Conservation (phyloP, 139 green algal genomes). For the Volvox africanus region DNA sequence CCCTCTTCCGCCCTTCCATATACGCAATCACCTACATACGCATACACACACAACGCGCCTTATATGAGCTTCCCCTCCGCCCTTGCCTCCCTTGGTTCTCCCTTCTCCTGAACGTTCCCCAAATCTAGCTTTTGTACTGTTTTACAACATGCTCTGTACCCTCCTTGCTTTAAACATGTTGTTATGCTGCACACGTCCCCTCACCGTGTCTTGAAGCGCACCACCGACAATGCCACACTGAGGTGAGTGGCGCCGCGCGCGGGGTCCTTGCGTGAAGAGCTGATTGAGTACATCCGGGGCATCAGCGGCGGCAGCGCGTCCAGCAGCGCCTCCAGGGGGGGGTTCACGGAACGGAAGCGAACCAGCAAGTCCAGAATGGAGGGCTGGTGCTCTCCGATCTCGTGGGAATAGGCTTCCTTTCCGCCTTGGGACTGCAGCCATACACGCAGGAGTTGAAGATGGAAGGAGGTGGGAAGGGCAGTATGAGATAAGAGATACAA, state of each 20-base stretch:
- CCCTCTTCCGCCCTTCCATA: too few species aligned
- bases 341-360: conserved; percentile 81
- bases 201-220: conserved; percentile 74
- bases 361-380: conserved; percentile 87
- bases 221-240: conserved; percentile 84
- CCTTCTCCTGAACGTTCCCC: too few species aligned
- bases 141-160: too few species aligned
- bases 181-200: conserved; percentile 19
- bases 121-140: too few species aligned
- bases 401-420: conserved; percentile 67
- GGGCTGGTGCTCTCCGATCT: conserved; percentile 75
- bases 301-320: conserved; percentile 84
- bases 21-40: too few species aligned
- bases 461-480: too few species aligned
- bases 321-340: conserved; percentile 84
- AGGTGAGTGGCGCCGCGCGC: neutral
- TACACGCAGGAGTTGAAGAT: too few species aligned
- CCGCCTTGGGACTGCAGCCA: conserved; percentile 42
- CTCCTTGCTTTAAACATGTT: too few species aligned
- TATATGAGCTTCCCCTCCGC: too few species aligned
- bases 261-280: conserved; percentile 43
- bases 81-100: too few species aligned
- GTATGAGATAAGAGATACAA: too few species aligned
- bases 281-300: conserved; percentile 93
- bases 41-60: too few species aligned